Percentiles rank a stretch among this genome's conserved stretches.
These are phyloP conservation scores for Madurella mycetomatis DNA, from an alignment of 2,329 filamentous ascomycete species.

Conservation along the genomic window DNA sequence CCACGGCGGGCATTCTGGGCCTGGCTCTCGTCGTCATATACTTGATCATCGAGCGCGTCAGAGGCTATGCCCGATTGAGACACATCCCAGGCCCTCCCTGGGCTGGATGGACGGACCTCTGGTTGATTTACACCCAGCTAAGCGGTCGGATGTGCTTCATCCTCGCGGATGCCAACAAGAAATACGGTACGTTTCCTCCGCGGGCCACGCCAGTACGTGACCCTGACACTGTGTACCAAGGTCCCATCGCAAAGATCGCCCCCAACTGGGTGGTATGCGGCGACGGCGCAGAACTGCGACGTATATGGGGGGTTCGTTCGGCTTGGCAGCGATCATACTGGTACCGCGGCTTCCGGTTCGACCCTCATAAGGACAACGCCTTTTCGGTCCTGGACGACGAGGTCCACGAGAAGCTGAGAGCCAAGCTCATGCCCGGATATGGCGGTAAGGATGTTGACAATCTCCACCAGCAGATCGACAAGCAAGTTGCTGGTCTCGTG, in stretches of 20 bases:
- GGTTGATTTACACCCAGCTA: slow-evolving; percentile 29
- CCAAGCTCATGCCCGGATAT: slow-evolving; percentile 31
- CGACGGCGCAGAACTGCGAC: slow-evolving; percentile 29
- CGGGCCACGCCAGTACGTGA: too few species aligned
- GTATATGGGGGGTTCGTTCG: slow-evolving; percentile 30
- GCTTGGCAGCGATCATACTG: slow-evolving; percentile 30
- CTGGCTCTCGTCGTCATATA: neutral
- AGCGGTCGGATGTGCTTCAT: slow-evolving; percentile 26
- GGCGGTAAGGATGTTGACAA: slow-evolving; percentile 30
- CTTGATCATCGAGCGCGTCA: slow-evolving; percentile 9
- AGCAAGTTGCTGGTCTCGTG: slow-evolving; percentile 41
- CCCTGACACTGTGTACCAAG: slow-evolving; percentile 10
- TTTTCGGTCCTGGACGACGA: slow-evolving; percentile 46
- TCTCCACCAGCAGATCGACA: slow-evolving; percentile 38
- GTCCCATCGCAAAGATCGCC: slow-evolving; percentile 28
- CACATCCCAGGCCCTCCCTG: slow-evolving; percentile 30
- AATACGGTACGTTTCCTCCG: slow-evolving; percentile 21
- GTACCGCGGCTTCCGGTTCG: slow-evolving; percentile 47
- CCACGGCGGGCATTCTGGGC: slow-evolving; percentile 3
- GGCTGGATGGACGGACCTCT: slow-evolving; percentile 29
- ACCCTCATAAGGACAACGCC: slow-evolving; percentile 47
- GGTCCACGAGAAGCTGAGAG: slow-evolving; percentile 38
- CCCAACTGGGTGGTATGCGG: slow-evolving; percentile 30
- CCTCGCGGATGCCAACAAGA: slow-evolving; percentile 21
- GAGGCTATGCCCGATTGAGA: slow-evolving; percentile 19